A percentile compares a stretch with the other conserved stretches of the same genome.
Evolutionary conservation across 2,329 filamentous ascomycete genomes (phyloP).

Genomic region (Parastagonospora avenae): DNA sequence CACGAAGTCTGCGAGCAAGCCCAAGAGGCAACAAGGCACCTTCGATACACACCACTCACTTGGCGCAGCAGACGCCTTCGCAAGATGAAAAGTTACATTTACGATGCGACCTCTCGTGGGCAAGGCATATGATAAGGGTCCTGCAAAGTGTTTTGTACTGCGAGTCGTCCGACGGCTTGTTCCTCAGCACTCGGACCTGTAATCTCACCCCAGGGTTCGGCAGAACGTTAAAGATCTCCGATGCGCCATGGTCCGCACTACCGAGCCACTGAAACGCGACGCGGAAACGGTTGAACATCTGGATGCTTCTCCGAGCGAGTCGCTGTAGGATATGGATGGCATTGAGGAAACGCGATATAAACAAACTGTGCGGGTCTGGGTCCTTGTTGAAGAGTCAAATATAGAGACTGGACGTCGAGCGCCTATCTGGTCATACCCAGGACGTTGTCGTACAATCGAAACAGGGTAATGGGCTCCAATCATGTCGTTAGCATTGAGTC

Average conservation of each 20-base stretch:
- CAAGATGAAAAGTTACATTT: too few relatives aligned
- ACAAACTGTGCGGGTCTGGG: conserved; percentile 5
- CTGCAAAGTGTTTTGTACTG: not conserved
- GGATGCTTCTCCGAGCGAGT: not conserved
- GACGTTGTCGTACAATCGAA: conserved; percentile 5
- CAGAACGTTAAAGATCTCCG: not conserved
- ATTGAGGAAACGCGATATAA: conserved; percentile 1
- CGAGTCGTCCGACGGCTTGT: conserved; percentile 2
- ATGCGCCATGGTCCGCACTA: not conserved
- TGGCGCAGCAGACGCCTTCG: too few relatives aligned
- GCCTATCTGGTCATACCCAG: conserved; percentile 27
- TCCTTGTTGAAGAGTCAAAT: conserved; percentile 19
- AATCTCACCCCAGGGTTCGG: conserved; percentile 9
- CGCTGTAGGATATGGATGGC: too few relatives aligned
- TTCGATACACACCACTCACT: too few relatives aligned
- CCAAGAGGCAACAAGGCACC: too few relatives aligned
- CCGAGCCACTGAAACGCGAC: not conserved
- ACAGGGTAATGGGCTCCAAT: conserved; percentile 32
- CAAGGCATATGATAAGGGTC: too few relatives aligned
- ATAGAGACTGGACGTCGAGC: conserved; percentile 27
- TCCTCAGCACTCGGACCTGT: conserved; percentile 13
- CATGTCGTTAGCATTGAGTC: conserved; percentile 16
- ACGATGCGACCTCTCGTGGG: too few relatives aligned
- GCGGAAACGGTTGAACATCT: not conserved
- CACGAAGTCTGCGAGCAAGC: too few relatives aligned